Evolutionary conservation across 352 stramenopile species (phyloP), one percentile per base, ranked within the genome.

Genomic region (Pythium rhizo-oryzae): DNA sequence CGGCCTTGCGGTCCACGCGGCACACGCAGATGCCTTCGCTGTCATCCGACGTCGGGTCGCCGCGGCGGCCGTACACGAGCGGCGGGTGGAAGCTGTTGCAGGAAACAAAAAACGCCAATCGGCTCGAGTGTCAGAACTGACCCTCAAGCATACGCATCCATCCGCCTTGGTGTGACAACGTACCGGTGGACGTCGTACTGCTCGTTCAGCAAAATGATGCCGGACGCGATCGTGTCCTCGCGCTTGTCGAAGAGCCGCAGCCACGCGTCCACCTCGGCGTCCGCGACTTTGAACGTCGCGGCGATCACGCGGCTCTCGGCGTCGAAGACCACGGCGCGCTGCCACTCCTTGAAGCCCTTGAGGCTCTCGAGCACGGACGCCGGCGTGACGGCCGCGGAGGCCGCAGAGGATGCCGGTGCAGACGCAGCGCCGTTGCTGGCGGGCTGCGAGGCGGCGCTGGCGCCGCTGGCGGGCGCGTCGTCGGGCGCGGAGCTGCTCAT

Each of bases 121-220:
- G 28, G 6, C 28, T 7, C 28, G 28, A 19, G 3, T 15, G 18
- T 47, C 9, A 47, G 41, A 47, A 44, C 33, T 11, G 13, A 44
- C 7, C 21, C 21, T 9, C 12, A 28, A 4, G 12, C 9, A 57
- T 30, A 43, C 47, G n/a, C n/a, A n/a, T n/a, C n/a, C n/a, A n/a
- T n/a, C n/a, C n/a, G n/a, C n/a, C n/a, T n/a, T n/a, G n/a, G n/a
- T n/a, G n/a, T n/a, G n/a, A n/a, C n/a, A n/a, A n/a, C n/a, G n/a
- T n/a, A 92, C 84, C 84, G 81, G 60, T 94, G 86, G 44, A 94
- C 84, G 65, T 94, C 86, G 62, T 89, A 94, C 69, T 94, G 86
- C 72, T 94, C 86, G 25, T 80, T 85, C 7, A 89, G 70, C 35
- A 91, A 59, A 9, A 94, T 64, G 67, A 93, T 91, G 0, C 86